Percentiles rank a stretch among this genome's conserved stretches.
Evolutionary conservation across 495 filamentous ascomycete species (phyloP).

Genomic region (Penicillium nucicola): DNA sequence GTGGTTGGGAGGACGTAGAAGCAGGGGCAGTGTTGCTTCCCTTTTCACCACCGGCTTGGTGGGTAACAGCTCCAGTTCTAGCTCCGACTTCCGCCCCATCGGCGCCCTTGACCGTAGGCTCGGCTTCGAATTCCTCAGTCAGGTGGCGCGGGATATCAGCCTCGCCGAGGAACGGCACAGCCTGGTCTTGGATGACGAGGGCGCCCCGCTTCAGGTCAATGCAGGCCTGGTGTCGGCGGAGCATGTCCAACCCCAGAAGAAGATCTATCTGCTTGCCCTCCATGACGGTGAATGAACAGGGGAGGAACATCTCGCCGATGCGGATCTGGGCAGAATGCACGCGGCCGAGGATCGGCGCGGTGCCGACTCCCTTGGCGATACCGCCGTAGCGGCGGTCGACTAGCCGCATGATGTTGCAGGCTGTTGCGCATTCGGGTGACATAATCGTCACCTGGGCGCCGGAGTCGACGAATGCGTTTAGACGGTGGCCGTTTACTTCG

Average conservation of each 20-base stretch:
- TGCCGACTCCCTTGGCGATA: conserved; percentile 89
- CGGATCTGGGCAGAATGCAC: conserved; percentile 92
- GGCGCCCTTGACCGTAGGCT: conserved; percentile 83
- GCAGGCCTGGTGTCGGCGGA: conserved; percentile 87
- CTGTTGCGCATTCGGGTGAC: conserved; percentile 86
- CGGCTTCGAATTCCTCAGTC: conserved; percentile 65
- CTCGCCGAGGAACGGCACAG: conserved; percentile 87
- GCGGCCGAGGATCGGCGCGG: conserved; percentile 88
- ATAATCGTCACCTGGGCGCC: conserved; percentile 98
- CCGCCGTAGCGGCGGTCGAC: conserved; percentile 89
- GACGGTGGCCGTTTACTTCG: conserved; percentile 84
- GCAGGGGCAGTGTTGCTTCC: conserved; percentile 5
- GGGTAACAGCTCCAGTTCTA: conserved; percentile 76
- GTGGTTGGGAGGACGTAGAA: conserved; percentile 22
- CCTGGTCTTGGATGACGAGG: conserved; percentile 81
- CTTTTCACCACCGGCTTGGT: conserved; percentile 41
- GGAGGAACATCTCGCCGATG: conserved; percentile 82
- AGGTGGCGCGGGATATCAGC: conserved; percentile 83
- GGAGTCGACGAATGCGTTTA: conserved; percentile 97
- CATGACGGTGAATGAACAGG: conserved; percentile 99
- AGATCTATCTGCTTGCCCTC: conserved; percentile 98
- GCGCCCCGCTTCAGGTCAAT: conserved; percentile 81
- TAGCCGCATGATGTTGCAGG: conserved; percentile 95
- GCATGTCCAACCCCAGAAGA: conserved; percentile 91
- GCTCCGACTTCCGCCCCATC: conserved; percentile 82